A percentile compares a stretch with the other conserved stretches of the same genome.
These are phyloP conservation scores for Talaromyces borbonicus DNA, from an alignment of 495 filamentous ascomycete species.

Conservation along the genomic window DNA sequence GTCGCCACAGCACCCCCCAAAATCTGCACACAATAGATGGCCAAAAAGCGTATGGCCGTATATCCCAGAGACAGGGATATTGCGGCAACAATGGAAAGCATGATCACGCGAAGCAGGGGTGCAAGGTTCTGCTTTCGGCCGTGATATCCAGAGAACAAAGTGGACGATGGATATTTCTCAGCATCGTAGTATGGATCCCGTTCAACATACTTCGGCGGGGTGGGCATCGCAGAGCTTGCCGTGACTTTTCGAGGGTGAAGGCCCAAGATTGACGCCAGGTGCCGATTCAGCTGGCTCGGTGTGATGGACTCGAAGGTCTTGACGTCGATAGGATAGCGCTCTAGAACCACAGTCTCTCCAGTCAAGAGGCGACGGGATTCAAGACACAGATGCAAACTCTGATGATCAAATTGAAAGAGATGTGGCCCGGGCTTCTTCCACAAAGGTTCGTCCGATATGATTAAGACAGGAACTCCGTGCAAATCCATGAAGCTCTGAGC, in stretches of 20 bases:
- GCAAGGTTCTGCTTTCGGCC: constrained; percentile 27
- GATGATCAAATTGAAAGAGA: constrained; percentile 37
- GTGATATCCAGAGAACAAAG: constrained; percentile 19
- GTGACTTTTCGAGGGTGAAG: constrained; percentile 26
- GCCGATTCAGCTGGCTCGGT: constrained; percentile 62
- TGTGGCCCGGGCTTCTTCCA: constrained; percentile 35
- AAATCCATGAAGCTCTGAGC: constrained; percentile 55
- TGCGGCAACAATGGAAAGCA: constrained; percentile 30
- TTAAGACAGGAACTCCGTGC: constrained; percentile 55
- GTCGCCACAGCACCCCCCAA: constrained; percentile 19
- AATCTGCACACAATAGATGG: constrained; percentile 19
- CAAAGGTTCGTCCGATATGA: constrained; percentile 53
- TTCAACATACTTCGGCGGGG: constrained; percentile 8
- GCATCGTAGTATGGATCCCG: constrained; percentile 13
- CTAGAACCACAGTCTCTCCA: constrained; percentile 39
- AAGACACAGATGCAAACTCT: constrained; percentile 57
- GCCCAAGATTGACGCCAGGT: constrained; percentile 57
- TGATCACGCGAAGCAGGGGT: constrained; percentile 29
- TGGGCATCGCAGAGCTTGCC: constrained; percentile 15
- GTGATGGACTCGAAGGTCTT: constrained; percentile 63
- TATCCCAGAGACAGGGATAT: constrained; percentile 28
- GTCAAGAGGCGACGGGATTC: constrained; percentile 48
- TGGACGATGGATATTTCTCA: constrained; percentile 23
- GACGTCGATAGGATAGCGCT: constrained; percentile 62
- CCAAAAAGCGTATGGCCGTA: constrained; percentile 17